phyloP scores from a whole-genome alignment of 805 yeast genomes.

The Naumovozyma dairenensis region DNA sequence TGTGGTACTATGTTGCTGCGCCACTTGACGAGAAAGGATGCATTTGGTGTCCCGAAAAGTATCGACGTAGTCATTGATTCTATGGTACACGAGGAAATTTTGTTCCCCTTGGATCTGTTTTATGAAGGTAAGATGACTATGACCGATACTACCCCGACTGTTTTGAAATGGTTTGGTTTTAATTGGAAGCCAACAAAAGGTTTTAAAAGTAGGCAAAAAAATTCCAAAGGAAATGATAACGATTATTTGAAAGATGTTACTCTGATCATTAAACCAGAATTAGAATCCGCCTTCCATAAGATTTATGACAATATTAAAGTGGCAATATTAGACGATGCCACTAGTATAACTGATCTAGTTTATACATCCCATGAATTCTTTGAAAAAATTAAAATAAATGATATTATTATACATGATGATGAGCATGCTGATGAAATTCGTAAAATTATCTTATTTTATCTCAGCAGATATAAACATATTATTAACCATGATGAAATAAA shows the following conservation, averaged over 20 bases:
- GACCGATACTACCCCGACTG: neutral
- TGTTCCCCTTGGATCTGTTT: conserved; percentile 23
- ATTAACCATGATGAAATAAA: conserved; percentile 10
- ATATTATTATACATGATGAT: neutral
- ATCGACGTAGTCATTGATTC: conserved; percentile 30
- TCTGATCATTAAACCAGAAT: conserved; percentile 9
- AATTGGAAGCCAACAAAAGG: conserved; percentile 1
- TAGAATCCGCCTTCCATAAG: conserved; percentile 8
- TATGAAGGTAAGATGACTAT: conserved; percentile 7
- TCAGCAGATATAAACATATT: conserved; percentile 10
- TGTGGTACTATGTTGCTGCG: conserved; percentile 24
- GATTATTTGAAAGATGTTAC: conserved; percentile 14
- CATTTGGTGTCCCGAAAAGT: conserved; percentile 30
- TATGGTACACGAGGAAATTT: conserved; percentile 21
- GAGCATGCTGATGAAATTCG: conserved; percentile 6
- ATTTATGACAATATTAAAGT: conserved; percentile 7
- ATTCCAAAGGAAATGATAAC: conserved; percentile 6
- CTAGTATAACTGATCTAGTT: conserved; percentile 18
- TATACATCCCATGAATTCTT: conserved; percentile 14
- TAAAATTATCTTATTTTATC: conserved; percentile 13
- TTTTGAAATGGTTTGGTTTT: conserved; percentile 12
- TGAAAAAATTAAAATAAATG: conserved; percentile 6
- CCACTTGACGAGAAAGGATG: conserved; percentile 16
- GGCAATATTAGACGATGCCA: conserved; percentile 12
- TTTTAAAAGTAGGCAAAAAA: conserved; percentile 12